phyloP scores from a whole-genome alignment of 2,329 filamentous ascomycete genomes.

The Curvularia verruculosa region DNA sequence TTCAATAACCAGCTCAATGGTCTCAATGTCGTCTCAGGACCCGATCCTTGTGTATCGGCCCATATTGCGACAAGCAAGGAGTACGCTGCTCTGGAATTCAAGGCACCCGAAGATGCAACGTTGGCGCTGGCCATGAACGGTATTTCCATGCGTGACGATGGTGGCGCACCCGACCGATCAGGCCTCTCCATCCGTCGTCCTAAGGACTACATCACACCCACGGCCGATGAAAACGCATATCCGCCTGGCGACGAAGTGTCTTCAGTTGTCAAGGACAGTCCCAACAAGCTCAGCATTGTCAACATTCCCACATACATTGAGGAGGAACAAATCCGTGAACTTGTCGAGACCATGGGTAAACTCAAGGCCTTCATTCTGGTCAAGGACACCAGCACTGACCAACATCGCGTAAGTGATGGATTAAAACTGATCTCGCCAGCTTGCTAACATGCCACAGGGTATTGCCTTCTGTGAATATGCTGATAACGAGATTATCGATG shows the following conservation, averaged over 20 bases:
- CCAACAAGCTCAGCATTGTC: conserved; percentile 92
- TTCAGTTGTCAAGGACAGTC: conserved; percentile 83
- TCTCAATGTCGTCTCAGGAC: conserved; percentile 84
- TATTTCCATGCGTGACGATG: conserved; percentile 76
- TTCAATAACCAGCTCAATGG: conserved; percentile 98
- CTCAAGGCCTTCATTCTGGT: conserved; percentile 91
- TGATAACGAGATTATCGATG: conserved; percentile 76
- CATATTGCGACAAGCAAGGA: conserved; percentile 79
- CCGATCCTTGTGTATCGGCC: conserved; percentile 83
- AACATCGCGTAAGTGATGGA: conserved; percentile 73
- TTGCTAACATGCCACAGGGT: conserved; percentile 63
- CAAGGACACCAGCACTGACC: conserved; percentile 82
- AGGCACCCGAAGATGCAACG: conserved; percentile 83
- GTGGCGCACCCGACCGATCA: conserved; percentile 55
- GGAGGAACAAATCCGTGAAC: conserved; percentile 89
- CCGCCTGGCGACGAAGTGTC: conserved; percentile 75
- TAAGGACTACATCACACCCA: conserved; percentile 96
- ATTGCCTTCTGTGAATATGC: conserved; percentile 96
- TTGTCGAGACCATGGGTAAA: conserved; percentile 88
- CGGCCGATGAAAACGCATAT: conserved; percentile 66
- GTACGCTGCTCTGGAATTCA: conserved; percentile 92
- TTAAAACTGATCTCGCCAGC: not conserved
- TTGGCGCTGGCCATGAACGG: conserved; percentile 89
- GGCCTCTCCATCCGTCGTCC: conserved; percentile 82
- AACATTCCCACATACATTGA: conserved; percentile 87